Percentiles rank a stretch among this genome's conserved stretches.
Conservation (phyloP, 176 grass and related monocot genomes). For the Themeda triandra region DNA sequence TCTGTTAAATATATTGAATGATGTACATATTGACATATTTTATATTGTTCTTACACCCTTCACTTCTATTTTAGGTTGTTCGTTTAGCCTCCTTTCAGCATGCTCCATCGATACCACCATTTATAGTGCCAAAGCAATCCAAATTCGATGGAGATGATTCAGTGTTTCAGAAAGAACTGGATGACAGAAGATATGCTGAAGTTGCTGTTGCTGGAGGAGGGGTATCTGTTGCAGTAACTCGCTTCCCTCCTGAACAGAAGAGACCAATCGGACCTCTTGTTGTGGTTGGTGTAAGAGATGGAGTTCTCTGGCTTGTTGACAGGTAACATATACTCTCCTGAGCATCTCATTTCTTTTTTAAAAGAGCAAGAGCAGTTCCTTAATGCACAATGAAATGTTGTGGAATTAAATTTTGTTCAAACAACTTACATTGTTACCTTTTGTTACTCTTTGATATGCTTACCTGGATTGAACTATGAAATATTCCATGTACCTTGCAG, state of each 20-base stretch:
- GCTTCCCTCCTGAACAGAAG: conserved; percentile 92
- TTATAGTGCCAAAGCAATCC: conserved; percentile 87
- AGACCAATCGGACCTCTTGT: conserved; percentile 95
- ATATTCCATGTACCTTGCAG: conserved; percentile 37
- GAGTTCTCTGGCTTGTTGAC: conserved; percentile 95
- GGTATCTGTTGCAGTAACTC: conserved; percentile 90
- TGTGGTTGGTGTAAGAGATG: conserved; percentile 93
- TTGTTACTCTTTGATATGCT: not conserved
- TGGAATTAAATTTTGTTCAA: not conserved
- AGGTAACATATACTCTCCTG: conserved; percentile 51
- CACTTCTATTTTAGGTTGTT: conserved; percentile 64
- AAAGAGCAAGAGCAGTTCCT: conserved; percentile 18
- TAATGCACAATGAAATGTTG: not conserved
- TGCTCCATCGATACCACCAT: conserved; percentile 39
- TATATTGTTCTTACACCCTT: not conserved
- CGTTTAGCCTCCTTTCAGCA: conserved; percentile 98
- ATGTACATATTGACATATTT: not conserved
- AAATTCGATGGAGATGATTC: conserved; percentile 75
- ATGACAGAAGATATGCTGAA: conserved; percentile 90
- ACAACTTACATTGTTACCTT: not conserved
- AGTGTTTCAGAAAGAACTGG: conserved; percentile 77
- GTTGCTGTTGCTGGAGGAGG: conserved; percentile 99
- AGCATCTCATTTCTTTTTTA: conserved; percentile 22
- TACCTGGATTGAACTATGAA: not conserved
- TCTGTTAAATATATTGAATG: not conserved